Percentiles rank a stretch among this genome's conserved stretches.
These are phyloP conservation scores for Ophiostoma ulmi DNA, from an alignment of 2,329 filamentous ascomycete genomes.

Conservation along the genomic window DNA sequence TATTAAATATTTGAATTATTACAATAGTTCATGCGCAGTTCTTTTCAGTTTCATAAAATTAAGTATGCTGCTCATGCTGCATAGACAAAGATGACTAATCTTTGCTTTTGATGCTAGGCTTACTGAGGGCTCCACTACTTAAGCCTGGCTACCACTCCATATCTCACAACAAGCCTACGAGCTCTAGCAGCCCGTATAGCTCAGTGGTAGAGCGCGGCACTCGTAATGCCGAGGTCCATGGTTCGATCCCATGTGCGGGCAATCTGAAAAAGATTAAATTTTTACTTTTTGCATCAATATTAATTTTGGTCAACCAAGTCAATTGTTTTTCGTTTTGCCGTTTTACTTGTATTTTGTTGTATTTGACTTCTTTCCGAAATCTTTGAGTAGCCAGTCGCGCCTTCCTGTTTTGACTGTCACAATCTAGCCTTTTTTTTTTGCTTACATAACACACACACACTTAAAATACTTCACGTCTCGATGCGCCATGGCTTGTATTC, in stretches of 20 bases:
- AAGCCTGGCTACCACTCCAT: not conserved
- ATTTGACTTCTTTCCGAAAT: not conserved
- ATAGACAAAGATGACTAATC: not conserved
- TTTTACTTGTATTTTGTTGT: not conserved
- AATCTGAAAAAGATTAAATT: not conserved
- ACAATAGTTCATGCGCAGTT: too few species aligned
- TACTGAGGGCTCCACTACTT: not conserved
- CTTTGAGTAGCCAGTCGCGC: too few species aligned
- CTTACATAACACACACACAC: not conserved
- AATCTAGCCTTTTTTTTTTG: not conserved
- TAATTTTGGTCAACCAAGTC: too few species aligned
- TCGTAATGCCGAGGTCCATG: slow-evolving; percentile 18
- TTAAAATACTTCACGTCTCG: too few species aligned
- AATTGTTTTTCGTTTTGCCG: not conserved
- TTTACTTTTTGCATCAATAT: not conserved
- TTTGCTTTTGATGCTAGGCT: not conserved
- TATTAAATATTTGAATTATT: too few species aligned
- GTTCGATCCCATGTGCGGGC: slow-evolving; percentile 18
- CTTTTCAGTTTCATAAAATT: too few species aligned
- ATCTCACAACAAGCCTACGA: slow-evolving; percentile 11
- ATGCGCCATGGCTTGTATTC: not conserved
- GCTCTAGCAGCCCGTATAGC: slow-evolving; percentile 10
- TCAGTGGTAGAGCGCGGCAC: slow-evolving; percentile 18
- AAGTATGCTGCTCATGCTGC: too few species aligned
- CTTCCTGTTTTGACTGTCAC: not conserved